Conservation (phyloP, 2,329 filamentous ascomycete genomes). For the Pseudocercospora ulei region DNA sequence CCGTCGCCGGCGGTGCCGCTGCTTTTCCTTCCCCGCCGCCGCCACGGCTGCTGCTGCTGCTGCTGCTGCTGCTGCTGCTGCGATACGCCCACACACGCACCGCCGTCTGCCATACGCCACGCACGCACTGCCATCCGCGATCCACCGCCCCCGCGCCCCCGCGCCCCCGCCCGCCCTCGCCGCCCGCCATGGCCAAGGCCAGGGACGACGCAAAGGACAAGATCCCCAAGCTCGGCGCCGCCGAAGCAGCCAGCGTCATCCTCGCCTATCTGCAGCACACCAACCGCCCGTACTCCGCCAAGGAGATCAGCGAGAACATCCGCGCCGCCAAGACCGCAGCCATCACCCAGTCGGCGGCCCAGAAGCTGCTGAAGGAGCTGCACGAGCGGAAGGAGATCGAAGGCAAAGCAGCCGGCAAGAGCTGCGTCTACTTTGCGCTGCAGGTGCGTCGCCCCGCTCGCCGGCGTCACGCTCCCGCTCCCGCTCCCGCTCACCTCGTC, state of each 20-base stretch:
- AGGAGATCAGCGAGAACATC: constrained; percentile 33
- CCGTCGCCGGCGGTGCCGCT: no score
- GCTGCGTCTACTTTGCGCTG: constrained; percentile 51
- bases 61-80: no score
- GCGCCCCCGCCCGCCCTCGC: not conserved
- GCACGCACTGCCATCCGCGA: not conserved
- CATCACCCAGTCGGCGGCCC: constrained; percentile 43
- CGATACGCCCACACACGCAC: no score
- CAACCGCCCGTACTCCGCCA: constrained; percentile 33
- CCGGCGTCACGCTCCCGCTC: not conserved
- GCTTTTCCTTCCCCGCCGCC: no score
- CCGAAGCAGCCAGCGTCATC: constrained; percentile 30
- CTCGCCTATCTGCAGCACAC: constrained; percentile 31
- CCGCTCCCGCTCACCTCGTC: constrained; percentile 1
- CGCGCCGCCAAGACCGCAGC: constrained; percentile 33
- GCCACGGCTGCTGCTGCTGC: no score
- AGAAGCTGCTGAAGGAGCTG: constrained; percentile 54
- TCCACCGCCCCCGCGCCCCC: not conserved
- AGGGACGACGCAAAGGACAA: constrained; percentile 29
- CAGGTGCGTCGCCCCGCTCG: constrained; percentile 33
- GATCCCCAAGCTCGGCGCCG: constrained; percentile 26
- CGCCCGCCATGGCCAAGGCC: constrained; percentile 29
- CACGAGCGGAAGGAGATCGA: constrained; percentile 52
- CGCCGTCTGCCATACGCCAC: no score
- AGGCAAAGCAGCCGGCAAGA: constrained; percentile 51